A percentile compares a stretch with the other conserved stretches of the same genome.
phyloP scores from a whole-genome alignment of 2,329 filamentous ascomycete species.

The Dothistroma septosporum region DNA sequence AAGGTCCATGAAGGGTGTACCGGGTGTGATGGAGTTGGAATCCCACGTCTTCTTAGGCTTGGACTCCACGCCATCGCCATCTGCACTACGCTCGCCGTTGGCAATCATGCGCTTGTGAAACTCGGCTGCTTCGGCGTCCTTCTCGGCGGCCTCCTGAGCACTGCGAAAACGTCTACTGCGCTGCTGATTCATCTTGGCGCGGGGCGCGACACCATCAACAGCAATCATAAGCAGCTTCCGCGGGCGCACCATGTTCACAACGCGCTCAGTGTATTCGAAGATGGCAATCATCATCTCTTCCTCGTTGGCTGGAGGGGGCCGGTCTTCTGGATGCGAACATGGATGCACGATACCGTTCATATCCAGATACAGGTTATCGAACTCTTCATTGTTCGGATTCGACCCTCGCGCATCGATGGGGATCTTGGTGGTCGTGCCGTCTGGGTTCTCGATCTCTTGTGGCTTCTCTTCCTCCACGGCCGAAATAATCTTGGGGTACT shows the following conservation, averaged over 20 bases:
- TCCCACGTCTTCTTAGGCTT: constrained; percentile 91
- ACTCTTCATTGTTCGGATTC: constrained; percentile 96
- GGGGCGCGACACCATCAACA: constrained; percentile 93
- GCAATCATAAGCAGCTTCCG: constrained; percentile 96
- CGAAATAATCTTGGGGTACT: constrained; percentile 96
- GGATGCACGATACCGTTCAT: constrained; percentile 99
- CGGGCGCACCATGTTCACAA: constrained; percentile 97
- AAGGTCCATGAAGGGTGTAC: constrained; percentile 98
- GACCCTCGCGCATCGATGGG: constrained; percentile 78
- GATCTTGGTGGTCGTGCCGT: constrained; percentile 71
- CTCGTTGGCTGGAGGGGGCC: constrained; percentile 84
- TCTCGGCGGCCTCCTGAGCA: constrained; percentile 89
- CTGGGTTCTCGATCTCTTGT: constrained; percentile 71
- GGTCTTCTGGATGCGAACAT: constrained; percentile 94
- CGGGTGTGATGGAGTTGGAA: constrained; percentile 81
- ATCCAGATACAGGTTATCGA: constrained; percentile 96
- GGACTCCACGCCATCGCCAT: constrained; percentile 31
- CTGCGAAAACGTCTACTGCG: constrained; percentile 91
- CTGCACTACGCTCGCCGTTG: constrained; percentile 43
- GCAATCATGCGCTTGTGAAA: constrained; percentile 78
- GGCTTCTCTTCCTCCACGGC: constrained; percentile 83
- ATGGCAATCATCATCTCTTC: constrained; percentile 99
- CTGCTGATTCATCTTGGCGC: constrained; percentile 99
- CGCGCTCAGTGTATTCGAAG: constrained; percentile 97
- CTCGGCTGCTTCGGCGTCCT: constrained; percentile 85